These are phyloP conservation scores for Entrophospora sp. DNA, from an alignment of 192 early-diverging fungal species.

Conservation along the genomic window DNA sequence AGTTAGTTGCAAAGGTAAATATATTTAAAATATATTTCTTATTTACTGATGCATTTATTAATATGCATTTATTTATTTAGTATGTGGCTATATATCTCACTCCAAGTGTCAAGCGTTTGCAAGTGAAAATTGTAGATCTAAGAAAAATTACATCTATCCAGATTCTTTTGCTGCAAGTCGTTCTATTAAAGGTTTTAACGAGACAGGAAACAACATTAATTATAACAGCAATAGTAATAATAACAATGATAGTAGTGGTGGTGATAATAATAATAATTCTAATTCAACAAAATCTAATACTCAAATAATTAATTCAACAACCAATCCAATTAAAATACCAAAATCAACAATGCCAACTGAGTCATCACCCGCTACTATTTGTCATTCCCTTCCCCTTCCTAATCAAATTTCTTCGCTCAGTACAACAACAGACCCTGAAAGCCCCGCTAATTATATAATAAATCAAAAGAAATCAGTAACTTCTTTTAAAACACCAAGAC, in stretches of 20 bases:
- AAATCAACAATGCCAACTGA: not conserved
- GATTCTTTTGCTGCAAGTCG: not conserved
- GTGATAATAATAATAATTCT: not conserved
- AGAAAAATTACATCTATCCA: not conserved
- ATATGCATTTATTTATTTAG: too few species aligned
- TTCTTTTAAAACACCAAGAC: constrained; percentile 28
- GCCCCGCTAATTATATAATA: not conserved
- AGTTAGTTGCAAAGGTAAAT: constrained; percentile 48
- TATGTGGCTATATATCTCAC: constrained; percentile 41
- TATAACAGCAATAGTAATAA: too few species aligned
- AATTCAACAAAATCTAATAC: not conserved
- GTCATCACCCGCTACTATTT: too few species aligned
- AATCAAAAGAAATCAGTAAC: constrained; percentile 13
- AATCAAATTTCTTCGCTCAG: too few species aligned
- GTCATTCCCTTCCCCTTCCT: too few species aligned
- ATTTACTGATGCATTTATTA: too few species aligned
- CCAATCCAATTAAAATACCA: not conserved
- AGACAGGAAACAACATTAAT: too few species aligned
- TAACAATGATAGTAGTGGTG: too few species aligned
- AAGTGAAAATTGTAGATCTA: constrained; percentile 15
- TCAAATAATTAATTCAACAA: too few species aligned
- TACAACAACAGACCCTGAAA: too few species aligned
- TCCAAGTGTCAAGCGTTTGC: constrained; percentile 30
- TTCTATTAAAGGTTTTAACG: not conserved
- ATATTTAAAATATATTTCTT: too few species aligned